phyloP scores from a whole-genome alignment of 208 protist genomes.

The Acanthamoeba triangularis region DNA sequence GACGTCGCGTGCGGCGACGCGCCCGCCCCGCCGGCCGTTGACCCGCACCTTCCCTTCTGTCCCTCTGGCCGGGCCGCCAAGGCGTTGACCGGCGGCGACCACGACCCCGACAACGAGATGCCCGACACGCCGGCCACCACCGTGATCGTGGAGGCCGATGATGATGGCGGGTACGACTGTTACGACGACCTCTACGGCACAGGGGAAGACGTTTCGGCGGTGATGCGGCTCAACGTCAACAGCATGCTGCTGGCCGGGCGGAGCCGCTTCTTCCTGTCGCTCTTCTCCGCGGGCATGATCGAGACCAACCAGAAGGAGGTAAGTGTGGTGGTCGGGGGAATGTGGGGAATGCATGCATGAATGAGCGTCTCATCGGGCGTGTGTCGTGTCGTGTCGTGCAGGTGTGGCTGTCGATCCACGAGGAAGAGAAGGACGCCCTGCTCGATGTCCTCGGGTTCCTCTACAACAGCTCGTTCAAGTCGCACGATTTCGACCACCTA shows the following conservation, averaged over 20 bases:
- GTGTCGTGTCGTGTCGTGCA: background rate
- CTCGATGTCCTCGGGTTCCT: background rate
- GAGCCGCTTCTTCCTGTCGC: background rate
- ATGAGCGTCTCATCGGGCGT: no score
- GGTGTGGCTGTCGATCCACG: background rate
- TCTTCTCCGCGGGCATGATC: background rate
- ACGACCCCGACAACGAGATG: no score
- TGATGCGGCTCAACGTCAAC: background rate
- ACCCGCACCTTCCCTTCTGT: background rate
- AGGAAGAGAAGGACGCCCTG: background rate
- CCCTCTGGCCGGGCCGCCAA: background rate
- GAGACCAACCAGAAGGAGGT: background rate
- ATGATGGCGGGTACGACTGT: background rate
- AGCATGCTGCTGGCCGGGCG: background rate
- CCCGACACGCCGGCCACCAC: background rate
- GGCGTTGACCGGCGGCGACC: background rate
- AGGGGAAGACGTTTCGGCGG: background rate
- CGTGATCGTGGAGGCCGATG: no score
- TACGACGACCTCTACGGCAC: background rate
- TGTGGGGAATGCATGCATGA: no score
- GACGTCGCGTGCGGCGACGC: background rate
- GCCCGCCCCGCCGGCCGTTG: background rate
- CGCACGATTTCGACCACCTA: background rate
- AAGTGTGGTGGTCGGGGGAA: no score
- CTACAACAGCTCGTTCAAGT: background rate